These are phyloP conservation scores for Polymyxa betae DNA, from an alignment of 208 protist species.

Conservation along the genomic window DNA sequence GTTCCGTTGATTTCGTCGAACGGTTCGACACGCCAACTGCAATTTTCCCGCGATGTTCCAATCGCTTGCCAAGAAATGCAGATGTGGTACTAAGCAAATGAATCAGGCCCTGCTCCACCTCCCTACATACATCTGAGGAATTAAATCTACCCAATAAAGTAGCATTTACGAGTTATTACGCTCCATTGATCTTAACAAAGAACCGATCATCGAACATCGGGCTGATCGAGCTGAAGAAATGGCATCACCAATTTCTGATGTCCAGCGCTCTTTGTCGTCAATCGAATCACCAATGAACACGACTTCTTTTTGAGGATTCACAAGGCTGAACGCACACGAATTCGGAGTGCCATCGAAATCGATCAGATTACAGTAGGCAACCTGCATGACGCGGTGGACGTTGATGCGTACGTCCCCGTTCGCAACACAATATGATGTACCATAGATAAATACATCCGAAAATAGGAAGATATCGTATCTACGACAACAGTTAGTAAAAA, in stretches of 20 bases:
- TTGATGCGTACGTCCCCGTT: neutral
- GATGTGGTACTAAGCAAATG: neutral
- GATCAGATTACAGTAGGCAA: neutral
- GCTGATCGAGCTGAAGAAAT: neutral
- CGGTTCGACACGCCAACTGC: neutral
- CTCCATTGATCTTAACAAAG: neutral
- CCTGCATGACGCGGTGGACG: constrained; percentile 32
- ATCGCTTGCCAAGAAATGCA: constrained; percentile 34
- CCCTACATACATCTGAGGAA: neutral
- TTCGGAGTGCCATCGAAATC: neutral
- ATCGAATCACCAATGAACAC: neutral
- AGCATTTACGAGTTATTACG: neutral
- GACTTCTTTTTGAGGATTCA: neutral
- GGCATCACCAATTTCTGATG: neutral
- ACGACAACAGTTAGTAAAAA: neutral
- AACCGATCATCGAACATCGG: neutral
- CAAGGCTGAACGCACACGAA: neutral
- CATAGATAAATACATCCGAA: constrained; percentile 2
- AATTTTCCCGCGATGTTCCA: neutral
- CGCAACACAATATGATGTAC: neutral
- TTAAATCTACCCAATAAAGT: neutral
- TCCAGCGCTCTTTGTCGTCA: neutral
- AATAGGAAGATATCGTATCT: constrained; percentile 46
- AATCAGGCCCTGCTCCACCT: neutral
- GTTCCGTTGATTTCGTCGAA: neutral